Evolutionary conservation across 192 early-diverging fungal genomes (phyloP).

Genomic region (Phycomyces blakesleeanus): DNA sequence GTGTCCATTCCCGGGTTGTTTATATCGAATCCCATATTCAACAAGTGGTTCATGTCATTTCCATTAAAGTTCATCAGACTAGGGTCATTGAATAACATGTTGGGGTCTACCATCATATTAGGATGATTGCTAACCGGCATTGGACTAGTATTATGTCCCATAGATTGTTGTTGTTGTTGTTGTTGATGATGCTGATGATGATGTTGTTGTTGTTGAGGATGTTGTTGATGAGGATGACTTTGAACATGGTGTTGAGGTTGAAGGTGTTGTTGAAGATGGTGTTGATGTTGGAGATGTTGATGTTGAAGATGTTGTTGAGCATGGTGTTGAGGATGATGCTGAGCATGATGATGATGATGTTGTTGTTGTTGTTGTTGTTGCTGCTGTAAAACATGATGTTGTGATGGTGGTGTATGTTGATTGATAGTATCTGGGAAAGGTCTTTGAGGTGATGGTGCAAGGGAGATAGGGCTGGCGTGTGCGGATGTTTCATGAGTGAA

Average conservation of each 20-base stretch:
- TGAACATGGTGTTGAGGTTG: neutral
- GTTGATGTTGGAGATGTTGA: conserved; percentile 3
- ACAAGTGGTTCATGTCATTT: conserved; percentile 20
- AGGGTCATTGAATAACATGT: conserved; percentile 25
- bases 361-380: neutral
- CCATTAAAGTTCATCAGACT: conserved; percentile 9
- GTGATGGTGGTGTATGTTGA: neutral
- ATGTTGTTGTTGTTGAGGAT: conserved; percentile 4
- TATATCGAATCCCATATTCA: conserved; percentile 23
- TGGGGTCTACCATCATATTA: conserved; percentile 20
- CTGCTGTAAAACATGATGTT: conserved; percentile 10
- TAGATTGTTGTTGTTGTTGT: neutral
- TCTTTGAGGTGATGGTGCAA: too few species aligned
- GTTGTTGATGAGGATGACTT: conserved; percentile 7
- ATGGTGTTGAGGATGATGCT: conserved; percentile 2
- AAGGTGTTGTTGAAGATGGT: conserved; percentile 1
- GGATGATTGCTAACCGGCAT: conserved; percentile 6
- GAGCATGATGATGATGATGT: neutral
- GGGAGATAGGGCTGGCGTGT: too few species aligned
- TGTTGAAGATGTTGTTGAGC: conserved; percentile 3
- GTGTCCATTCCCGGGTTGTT: neutral
- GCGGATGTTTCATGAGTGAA: too few species aligned
- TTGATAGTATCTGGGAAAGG: neutral
- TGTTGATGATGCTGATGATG: neutral
- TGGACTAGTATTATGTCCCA: neutral